These are phyloP conservation scores for Alloascoidea hylecoeti DNA, from an alignment of 805 yeast species.

Conservation along the genomic window DNA sequence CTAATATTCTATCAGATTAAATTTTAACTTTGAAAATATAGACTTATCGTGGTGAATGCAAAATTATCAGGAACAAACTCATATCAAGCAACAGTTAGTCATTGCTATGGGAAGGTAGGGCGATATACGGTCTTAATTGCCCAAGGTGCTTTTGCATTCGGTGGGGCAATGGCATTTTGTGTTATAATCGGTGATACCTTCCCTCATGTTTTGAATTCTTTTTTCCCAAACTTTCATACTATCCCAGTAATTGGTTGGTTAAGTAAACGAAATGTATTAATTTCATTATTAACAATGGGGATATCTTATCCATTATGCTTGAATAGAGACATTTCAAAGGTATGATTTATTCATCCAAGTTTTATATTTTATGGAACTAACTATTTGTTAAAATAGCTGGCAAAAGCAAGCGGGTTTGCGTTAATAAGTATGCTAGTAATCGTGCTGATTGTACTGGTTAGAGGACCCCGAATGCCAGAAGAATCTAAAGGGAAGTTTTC, in stretches of 20 bases:
- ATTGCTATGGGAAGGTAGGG: constrained; percentile 68
- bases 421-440: constrained; percentile 73
- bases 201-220: constrained; percentile 70
- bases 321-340: constrained; percentile 62
- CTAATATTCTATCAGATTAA: not conserved
- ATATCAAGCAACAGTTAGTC: constrained; percentile 74
- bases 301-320: constrained; percentile 77
- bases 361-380: not conserved
- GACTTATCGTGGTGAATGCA: constrained; percentile 72
- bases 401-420: constrained; percentile 81
- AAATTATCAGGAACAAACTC: constrained; percentile 62
- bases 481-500: constrained; percentile 34
- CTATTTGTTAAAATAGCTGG: constrained; percentile 23
- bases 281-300: constrained; percentile 50
- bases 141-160: constrained; percentile 84
- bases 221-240: constrained; percentile 30
- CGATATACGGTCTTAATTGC: constrained; percentile 52
- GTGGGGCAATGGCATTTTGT: constrained; percentile 89
- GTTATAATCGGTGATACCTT: constrained; percentile 92
- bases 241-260: constrained; percentile 33
- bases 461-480: constrained; percentile 51
- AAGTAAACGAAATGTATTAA: constrained; percentile 56
- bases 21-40: constrained; percentile 10
- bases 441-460: constrained; percentile 52
- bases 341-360: constrained; percentile 3